These are phyloP conservation scores for Arthonia radiata DNA, from an alignment of 495 filamentous ascomycete species.

Conservation along the genomic window DNA sequence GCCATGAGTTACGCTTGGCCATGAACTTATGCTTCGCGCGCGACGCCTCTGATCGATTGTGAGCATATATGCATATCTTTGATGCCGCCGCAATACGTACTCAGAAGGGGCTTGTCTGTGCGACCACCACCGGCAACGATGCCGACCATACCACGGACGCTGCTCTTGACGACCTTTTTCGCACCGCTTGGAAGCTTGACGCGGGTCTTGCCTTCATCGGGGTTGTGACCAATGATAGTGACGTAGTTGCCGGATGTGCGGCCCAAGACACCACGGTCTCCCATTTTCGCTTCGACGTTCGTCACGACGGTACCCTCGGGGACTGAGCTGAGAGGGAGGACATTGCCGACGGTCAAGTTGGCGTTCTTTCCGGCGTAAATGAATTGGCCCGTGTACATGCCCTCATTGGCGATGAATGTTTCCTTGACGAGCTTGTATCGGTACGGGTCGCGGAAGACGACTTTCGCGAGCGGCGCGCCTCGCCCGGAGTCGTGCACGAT, in stretches of 20 bases:
- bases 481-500: conserved; percentile 98
- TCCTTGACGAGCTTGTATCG: conserved; percentile 38
- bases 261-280: conserved; percentile 85
- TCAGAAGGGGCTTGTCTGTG: conserved; percentile 97
- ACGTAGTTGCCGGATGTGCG: conserved; percentile 98
- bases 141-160: conserved; percentile 90
- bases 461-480: conserved; percentile 90
- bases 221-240: conserved; percentile 96
- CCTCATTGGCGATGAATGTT: conserved; percentile 95
- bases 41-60: conserved; percentile 49
- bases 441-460: conserved; percentile 86
- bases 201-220: conserved; percentile 95
- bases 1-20: conserved; percentile 99
- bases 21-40: conserved; percentile 99
- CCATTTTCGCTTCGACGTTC: conserved; percentile 97
- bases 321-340: conserved; percentile 77
- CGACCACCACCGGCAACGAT: conserved; percentile 97
- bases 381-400: conserved; percentile 99
- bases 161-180: conserved; percentile 94
- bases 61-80: conserved; percentile 3
- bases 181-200: conserved; percentile 96
- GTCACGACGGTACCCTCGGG: conserved; percentile 96
- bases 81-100: conserved; percentile 18
- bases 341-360: conserved; percentile 79
- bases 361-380: conserved; percentile 99